Evolutionary conservation across 202 grass and related monocot genomes (phyloP), one percentile per base, ranked within the genome.

Genomic region (Elaeis oleifera): DNA sequence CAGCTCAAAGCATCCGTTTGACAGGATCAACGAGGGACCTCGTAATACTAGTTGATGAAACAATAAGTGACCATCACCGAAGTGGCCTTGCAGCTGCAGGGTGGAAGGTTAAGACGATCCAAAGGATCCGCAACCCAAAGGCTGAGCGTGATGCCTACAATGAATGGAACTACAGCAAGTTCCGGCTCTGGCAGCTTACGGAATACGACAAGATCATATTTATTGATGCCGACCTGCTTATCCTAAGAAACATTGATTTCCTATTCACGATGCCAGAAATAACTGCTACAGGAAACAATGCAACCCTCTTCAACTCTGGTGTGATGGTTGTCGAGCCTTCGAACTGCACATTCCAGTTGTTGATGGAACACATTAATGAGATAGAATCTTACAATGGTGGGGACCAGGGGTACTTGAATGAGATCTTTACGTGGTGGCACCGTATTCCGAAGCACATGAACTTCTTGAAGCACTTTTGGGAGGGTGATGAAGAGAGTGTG

Each of bases 161-260:
- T 21, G 95, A 99, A 65, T 99, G 95, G 95, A 99, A 99, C 66
- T 99, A 99, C 75, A 99, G 95, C 80, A 99, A 99, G 29, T 99
- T 99, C 58, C 78, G 95, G 24, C 70, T 99, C 3, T 99, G 95
- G 95, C 95, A 99, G 79, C 89, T 99, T 9, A 89, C 88, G 2
- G 88, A 99, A 48, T 99, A 99, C 49, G 95, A 99, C 85, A 99
- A 99, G 80, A 77, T 99, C 48, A 83, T 99, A 54, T 99, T 99
- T 69, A 84, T 99, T 16, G 95, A 99, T 25, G 95, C 95, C 0
- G 95, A 99, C 70, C 85, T 99, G 23, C 75, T 99, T 54, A 84
- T 99, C 29, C 65, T 94, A 18, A 86, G 95, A 29, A 99, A 94
- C 58, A 80, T 99, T 11, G 95, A 99, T 53, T 99, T 99, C 67